Percentiles rank a stretch among this genome's conserved stretches.
Evolutionary conservation across 1,284 basidiomycete genomes (phyloP).

Genomic region (Microbotryum scabiosae): DNA sequence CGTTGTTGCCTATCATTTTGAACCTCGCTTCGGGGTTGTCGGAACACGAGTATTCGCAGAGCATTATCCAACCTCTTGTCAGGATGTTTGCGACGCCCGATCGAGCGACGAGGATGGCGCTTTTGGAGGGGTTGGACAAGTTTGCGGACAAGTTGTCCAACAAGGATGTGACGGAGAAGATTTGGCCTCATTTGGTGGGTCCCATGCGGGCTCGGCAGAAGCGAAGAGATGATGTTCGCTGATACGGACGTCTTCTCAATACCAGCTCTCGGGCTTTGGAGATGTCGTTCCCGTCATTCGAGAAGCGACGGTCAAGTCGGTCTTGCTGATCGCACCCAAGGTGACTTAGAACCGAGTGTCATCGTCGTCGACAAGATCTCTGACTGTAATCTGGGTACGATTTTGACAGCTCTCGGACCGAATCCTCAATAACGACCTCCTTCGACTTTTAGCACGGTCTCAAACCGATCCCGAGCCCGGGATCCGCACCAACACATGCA

Average conservation of each 20-base stretch:
- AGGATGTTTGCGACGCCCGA: constrained; percentile 81
- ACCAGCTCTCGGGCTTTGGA: constrained; percentile 75
- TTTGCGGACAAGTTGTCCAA: constrained; percentile 82
- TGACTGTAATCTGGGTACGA: too few species aligned
- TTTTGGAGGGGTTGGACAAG: constrained; percentile 74
- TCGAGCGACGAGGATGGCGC: constrained; percentile 83
- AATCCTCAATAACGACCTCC: constrained; percentile 91
- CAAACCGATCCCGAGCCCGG: constrained; percentile 88
- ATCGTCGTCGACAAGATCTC: too few species aligned
- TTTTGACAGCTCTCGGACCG: constrained; percentile 66
- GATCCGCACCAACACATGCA: constrained; percentile 95
- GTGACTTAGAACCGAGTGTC: constrained; percentile 41
- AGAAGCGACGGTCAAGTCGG: constrained; percentile 85
- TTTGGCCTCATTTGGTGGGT: constrained; percentile 84
- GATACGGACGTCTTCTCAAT: constrained; percentile 1
- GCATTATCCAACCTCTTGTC: constrained; percentile 67
- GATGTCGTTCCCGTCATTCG: constrained; percentile 89
- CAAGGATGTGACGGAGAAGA: constrained; percentile 70
- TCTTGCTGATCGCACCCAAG: constrained; percentile 76
- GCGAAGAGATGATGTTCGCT: background rate
- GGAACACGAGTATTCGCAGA: constrained; percentile 59
- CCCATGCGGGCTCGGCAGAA: background rate
- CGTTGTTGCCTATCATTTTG: constrained; percentile 65
- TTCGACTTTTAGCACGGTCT: constrained; percentile 83
- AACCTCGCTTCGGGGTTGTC: constrained; percentile 56